Base-by-base conservation (phyloP, 768 basidiomycete species). In the Tricholoma saponaceum region DNA sequence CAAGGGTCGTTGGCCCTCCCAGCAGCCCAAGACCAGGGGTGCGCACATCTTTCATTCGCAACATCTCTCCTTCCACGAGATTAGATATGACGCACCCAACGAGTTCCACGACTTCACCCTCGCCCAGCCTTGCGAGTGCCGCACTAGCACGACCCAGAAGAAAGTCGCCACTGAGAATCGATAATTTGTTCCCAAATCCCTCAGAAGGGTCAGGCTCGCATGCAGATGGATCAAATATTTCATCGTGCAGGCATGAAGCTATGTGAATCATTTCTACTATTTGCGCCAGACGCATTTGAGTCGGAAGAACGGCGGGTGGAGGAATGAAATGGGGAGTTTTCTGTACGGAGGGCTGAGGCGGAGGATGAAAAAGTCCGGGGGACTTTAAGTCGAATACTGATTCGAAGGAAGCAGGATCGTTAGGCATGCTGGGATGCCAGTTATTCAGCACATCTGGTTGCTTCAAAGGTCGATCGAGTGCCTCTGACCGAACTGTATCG, bases 191-290 rank as follows among this genome's bases (percentile, higher is more conserved):
- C 10, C 90, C 93, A 66, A 94, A 93, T 1, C 74, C 74, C 25
- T 82, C 86, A 0, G 86, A 83, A 14, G 83, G 83, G 20, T 86
- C 80, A 3, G 77, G 76, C 12, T 83, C 80, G 0, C 86, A 76
- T 1, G 89, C 83, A 9, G 86, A 77, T 26, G 81, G 0, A 75
- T 92, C 89, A 58, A 89, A 83, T 53, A 98, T 93, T 65, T 90
- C 89, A 77, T 98, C 92, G 69, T 98, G 96, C 16, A 99, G 77
- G 9, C 94, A 79, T 3, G 90, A 95, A 23, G 97, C 95, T 60
- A 98, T 89, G 69, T 98, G 94, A 50, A 99, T 91, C 94, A 98
- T 97, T 70, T 99, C 97, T 53, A 93, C 87, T 44, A 99, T 95
- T 66, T 96, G 94, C 4, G 95, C 96, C 32, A 99, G 84, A 28